Evolutionary conservation across 2,329 filamentous ascomycete genomes (phyloP).

Genomic region (Canariomyces notabilis): DNA sequence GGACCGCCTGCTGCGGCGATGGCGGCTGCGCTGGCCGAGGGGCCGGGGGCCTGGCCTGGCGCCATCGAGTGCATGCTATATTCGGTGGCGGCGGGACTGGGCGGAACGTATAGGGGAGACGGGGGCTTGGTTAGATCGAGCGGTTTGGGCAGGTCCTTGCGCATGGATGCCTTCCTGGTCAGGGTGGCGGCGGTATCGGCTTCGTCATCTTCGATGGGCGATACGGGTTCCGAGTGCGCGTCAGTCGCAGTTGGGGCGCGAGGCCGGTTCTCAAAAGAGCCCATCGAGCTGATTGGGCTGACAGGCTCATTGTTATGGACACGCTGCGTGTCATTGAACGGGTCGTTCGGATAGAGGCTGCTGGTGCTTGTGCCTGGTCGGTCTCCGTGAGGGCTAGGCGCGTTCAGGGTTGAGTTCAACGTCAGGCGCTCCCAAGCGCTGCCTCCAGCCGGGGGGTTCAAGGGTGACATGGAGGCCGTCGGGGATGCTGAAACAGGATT

Average conservation of each 20-base stretch:
- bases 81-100: constrained; percentile 60
- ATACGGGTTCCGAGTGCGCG: constrained; percentile 25
- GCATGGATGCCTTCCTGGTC: constrained; percentile 52
- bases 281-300: constrained; percentile 33
- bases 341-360: constrained; percentile 57
- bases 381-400: constrained; percentile 35
- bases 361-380: constrained; percentile 37
- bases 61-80: constrained; percentile 54
- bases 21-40: constrained; percentile 50
- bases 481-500: constrained; percentile 21
- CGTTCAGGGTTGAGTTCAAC: constrained; percentile 29
- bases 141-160: constrained; percentile 46
- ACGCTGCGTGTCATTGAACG: constrained; percentile 61
- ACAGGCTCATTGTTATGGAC: constrained; percentile 32
- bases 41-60: constrained; percentile 40
- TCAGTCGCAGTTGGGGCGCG: constrained; percentile 35
- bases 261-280: constrained; percentile 24
- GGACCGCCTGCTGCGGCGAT: constrained; percentile 60
- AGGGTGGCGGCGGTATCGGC: constrained; percentile 31
- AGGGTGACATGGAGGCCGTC: constrained; percentile 18
- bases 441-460: constrained; percentile 30
- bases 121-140: constrained; percentile 50
- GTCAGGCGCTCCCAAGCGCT: constrained; percentile 45
- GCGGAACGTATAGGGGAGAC: constrained; percentile 35
- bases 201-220: constrained; percentile 21